Evolutionary conservation across 2,329 filamentous ascomycete species (phyloP), one percentile per base, ranked within the genome.

Genomic region (Cercospora sp.): DNA sequence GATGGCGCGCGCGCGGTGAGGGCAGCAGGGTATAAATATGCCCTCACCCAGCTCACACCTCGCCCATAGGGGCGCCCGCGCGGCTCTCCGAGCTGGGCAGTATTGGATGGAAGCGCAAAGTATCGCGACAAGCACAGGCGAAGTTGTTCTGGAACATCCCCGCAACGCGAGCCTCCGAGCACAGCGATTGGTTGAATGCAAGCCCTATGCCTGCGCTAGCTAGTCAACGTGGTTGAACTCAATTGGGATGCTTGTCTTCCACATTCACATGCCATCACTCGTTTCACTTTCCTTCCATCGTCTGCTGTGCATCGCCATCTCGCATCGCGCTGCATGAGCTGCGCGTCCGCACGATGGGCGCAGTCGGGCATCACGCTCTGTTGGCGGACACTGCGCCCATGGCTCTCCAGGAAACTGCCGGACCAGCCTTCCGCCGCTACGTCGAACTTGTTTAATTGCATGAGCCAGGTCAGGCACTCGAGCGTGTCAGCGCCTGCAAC

Each of bases 381-480:
- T 51, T n/a, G 45, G 21, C 45, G 21, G 28, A n/a, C 16, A 34
- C 10, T 30, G 16, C 26, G 40, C 1, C 60, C 40, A 45, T 24
- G 37, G 60, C 24, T 10, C 18, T n/a, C 24, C 21, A 62, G 28
- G 28, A 21, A 28, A 28, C 18, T 13, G 60, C 40, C 60, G 37
- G n/a, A 21, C 3, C 60, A 49, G 40, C 60, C 18, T 18, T 45
- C 13, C 40, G 40, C 45, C 62, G 49, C 62, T 64, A 64, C 32
- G 34, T 26, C 16, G 32, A 37, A 57, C 21, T 53, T 64, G 62
- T 64, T 63, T 63, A 63, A 63, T 63, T 63, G 61, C 61, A 24
- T 26, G 32, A 21, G 45, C 45, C 61, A 55, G 61, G 61, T 53
- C 28, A 53, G 43, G 45, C 43, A 24, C 43, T 63, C 45, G 24